These are phyloP conservation scores for Talaromyces ruber DNA, from an alignment of 495 filamentous ascomycete genomes.

Conservation along the genomic window DNA sequence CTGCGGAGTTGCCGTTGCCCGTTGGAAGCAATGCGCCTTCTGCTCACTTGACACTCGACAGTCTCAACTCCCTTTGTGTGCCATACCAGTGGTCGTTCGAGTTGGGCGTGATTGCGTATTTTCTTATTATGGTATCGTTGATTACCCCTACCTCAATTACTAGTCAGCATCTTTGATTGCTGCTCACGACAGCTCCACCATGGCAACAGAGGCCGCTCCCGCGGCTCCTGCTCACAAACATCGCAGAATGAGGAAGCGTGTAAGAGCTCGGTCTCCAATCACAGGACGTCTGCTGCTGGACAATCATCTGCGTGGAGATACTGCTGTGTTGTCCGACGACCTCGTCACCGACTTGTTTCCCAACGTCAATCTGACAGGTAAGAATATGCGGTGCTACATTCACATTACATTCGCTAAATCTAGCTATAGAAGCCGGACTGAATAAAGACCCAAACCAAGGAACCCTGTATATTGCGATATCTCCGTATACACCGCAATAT, in stretches of 20 bases:
- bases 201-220: background rate
- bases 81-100: background rate
- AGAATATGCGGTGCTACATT: slow-evolving; percentile 7
- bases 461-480: slow-evolving; percentile 63
- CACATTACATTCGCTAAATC: background rate
- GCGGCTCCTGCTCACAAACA: background rate
- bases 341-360: slow-evolving; percentile 77
- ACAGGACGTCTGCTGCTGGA: slow-evolving; percentile 63
- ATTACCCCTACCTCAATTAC: background rate
- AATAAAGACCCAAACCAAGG: slow-evolving; percentile 14
- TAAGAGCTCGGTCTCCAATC: slow-evolving; percentile 28
- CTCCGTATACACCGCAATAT: slow-evolving; percentile 64
- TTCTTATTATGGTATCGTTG: background rate
- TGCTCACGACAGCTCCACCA: background rate
- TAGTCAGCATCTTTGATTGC: background rate
- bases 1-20: background rate
- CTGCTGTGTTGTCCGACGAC: slow-evolving; percentile 80
- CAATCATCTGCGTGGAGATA: slow-evolving; percentile 77
- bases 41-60: background rate
- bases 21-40: background rate
- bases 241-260: background rate
- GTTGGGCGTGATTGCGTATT: background rate
- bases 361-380: slow-evolving; percentile 31
- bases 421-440: slow-evolving; percentile 4
- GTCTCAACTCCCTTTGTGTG: background rate